Base-by-base conservation (phyloP, 176 grass and related monocot species). In the Puya raimondii region DNA sequence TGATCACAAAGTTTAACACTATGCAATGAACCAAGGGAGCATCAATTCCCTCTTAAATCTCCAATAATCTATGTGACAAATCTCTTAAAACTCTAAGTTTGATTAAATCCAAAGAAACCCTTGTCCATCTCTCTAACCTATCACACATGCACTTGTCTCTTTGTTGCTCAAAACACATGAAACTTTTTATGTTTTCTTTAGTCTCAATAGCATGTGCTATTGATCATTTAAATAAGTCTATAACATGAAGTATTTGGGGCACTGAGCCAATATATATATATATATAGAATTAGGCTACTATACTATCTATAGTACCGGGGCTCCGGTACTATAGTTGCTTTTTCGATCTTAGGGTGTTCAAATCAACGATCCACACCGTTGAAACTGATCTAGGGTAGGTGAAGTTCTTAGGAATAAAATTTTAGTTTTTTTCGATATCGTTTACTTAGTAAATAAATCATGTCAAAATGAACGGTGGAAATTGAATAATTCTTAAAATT, bases 131-230 rank as follows among this genome's bases (percentile, higher is more conserved):
- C 47, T 51, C 81, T 82, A 78, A 61, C 69, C 52, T 49, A 21
- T 66, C 50, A 80, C 80, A 84, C 85, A 68, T 85, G 85, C 82
- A 48, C 26, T 53, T 56, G 75, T 75, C 72, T 75, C 63, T 49
- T 72, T 49, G 78, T 74, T 84, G 70, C 75, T 77, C 72, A 74
- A 57, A 59, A 76, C 78, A 85, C 77, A 74, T 80, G 75, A 6
- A 42, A 42, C 33, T 42, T 42, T 42, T 7, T 42, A 6, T 42
- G 33, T 42, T 42, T 42, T 42, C 1, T 42, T 6, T 6, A 7
- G 33, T 42, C 33, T 42, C 33, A 85, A 23, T 42, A 25, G 66
- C 84, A 87, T 74, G 84, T 91, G 81, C 21, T 27, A 50, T 69
- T 74, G 4, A 42, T 67, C 53, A 78, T 86, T 79, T 79, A 26